A percentile compares a stretch with the other conserved stretches of the same genome.
Evolutionary conservation across 148 eudicot species (phyloP).

Genomic region (Persicaria tinctoria): DNA sequence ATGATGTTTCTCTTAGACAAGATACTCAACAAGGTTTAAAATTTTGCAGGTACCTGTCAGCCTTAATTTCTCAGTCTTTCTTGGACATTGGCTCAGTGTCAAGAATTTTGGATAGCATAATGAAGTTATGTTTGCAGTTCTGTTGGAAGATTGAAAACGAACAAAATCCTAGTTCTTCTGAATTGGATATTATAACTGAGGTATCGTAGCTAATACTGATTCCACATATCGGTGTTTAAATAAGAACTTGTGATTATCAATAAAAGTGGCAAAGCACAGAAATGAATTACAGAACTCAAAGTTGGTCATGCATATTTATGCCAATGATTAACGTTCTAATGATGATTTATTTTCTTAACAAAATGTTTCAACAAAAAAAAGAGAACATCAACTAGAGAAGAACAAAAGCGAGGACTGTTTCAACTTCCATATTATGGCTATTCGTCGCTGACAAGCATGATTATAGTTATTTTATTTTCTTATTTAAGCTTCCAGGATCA

Average conservation of each 20-base stretch:
- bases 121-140: slow-evolving; percentile 87
- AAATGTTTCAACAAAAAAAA: no score
- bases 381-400: not conserved
- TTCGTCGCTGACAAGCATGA: not conserved
- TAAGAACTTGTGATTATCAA: not conserved
- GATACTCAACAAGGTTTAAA: not conserved
- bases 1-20: not conserved
- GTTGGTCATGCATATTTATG: not conserved
- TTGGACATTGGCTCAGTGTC: slow-evolving; percentile 98
- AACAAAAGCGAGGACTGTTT: not conserved
- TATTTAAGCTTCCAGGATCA: not conserved
- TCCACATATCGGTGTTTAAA: not conserved
- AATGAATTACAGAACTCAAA: not conserved
- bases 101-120: slow-evolving; percentile 88
- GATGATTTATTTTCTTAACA: not conserved
- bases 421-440: not conserved
- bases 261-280: not conserved
- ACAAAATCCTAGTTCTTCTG: slow-evolving; percentile 56
- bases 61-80: slow-evolving; percentile 94
- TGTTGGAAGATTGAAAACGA: slow-evolving; percentile 95
- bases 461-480: not conserved
- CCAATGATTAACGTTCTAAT: not conserved
- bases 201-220: slow-evolving; percentile 23
- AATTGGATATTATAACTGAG: slow-evolving; percentile 91
- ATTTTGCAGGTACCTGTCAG: slow-evolving; percentile 82